Evolutionary conservation across 2,329 filamentous ascomycete species (phyloP), one percentile per base, ranked within the genome.

Genomic region (Ampelomyces quisqualis): DNA sequence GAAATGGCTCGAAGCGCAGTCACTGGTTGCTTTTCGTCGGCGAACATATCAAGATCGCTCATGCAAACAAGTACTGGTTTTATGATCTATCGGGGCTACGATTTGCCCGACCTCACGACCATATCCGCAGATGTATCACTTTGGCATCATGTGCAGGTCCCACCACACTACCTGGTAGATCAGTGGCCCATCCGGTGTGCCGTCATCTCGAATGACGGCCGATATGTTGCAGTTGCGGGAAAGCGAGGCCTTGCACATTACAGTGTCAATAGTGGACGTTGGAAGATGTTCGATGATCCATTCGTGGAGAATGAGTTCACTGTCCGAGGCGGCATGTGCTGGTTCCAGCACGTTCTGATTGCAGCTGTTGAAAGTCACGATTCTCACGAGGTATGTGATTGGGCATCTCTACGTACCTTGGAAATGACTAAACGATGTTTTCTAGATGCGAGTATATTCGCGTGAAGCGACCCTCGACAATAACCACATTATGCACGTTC

Each of bases 191-290:
- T 98, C 51, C 82, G 86, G 41, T 86, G 84, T 58, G 86, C 87
- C 13, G 88, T 91, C 33, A 86, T 95, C 37, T 97, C 93, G 1
- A 79, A 88, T 18, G 93, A 98, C 65, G 93, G 93, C 2, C 80
- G 90, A 68, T 98, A 97, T 70, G 81, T 97, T 33, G 93, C 93
- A 4, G 85, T 97, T n/a, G 90, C 93, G n/a, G 93, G 93, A 7
- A 82, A 87, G 48, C 81, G 90, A 55, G 93, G 93, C 1, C 76
- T 98, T 36, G 91, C 91, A 7, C 93, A 98, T 67, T 98, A 98
- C 69, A 97, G 93, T 60, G 82, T 96, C 47, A 86, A 86, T 53
- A 97, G 91, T 62, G 88, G 91, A 19, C 80, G 93, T 43, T 98
- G 93, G 93, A 96, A 95, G 65, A 94, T 86, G 0, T 98, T 98